Evolutionary conservation across 2,329 filamentous ascomycete species (phyloP), one percentile per base, ranked within the genome.

Genomic region (Onygenales sp.): DNA sequence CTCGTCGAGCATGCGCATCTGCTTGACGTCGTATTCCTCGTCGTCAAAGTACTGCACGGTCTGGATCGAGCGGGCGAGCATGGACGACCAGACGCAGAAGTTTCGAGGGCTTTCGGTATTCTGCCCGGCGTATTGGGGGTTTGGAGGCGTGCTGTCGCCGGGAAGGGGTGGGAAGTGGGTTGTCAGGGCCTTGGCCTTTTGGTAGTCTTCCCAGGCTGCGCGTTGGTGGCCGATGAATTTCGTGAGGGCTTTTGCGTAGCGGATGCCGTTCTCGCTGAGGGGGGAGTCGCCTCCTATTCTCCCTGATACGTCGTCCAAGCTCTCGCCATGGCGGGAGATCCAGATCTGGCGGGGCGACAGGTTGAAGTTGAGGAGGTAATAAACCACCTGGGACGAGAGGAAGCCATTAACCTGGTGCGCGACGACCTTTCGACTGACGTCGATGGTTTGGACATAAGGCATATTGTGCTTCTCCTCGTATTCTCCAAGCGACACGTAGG

Each of bases 1-100:
- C 71, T 98, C 93, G 65, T 98, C 95, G 50, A 98, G 80, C 89
- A 95, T 95, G 64, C 91, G 87, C 89, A 92, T 95, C 61, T 95
- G 88, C 75, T 98, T 98, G 62, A 94, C 85, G 60, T 97, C 93
- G 67, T 92, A 95, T 52, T 95, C 89, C 21, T 97, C 92, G 59
- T 97, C 93, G 60, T 95, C 87, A 68, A 97, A 98, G 68, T 87
- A 86, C 59, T 93, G 84, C 0, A 87, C 90, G 0, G 91, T 94
- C 65, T 95, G 84, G 50, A 93, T 85, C 56, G 88, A 90, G 59
- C 93, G 87, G 66, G 87, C 86, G 58, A 98, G 81, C 92, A 97
- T 97, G 2, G 89, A 95, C 0, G 92, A 96, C 93, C 93, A 98
- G 13, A 98, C 89, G 69, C 93, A 98, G 67, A 96, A 97, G 66